A percentile compares a stretch with the other conserved stretches of the same genome.
These are phyloP conservation scores for Lodderomyces metapsilosis DNA, from an alignment of 1,139 yeast genomes.

Conservation along the genomic window DNA sequence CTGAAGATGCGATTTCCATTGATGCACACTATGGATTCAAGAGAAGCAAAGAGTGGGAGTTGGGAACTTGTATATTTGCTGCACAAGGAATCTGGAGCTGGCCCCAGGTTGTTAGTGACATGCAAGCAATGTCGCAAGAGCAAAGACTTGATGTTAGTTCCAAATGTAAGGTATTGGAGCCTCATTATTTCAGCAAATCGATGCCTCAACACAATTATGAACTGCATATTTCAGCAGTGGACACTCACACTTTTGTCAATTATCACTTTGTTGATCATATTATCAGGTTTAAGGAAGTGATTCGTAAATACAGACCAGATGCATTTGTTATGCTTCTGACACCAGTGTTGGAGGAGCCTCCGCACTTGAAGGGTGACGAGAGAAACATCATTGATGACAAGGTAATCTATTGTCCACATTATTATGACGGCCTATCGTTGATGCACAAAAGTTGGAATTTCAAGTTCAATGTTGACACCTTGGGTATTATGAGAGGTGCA, in stretches of 20 bases:
- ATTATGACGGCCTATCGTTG: conserved; percentile 88
- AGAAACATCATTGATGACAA: conserved; percentile 54
- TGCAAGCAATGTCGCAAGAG: conserved; percentile 19
- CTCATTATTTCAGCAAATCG: conserved; percentile 33
- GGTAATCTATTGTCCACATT: conserved; percentile 82
- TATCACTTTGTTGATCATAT: conserved; percentile 61
- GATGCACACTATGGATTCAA: conserved; percentile 72
- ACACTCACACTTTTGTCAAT: conserved; percentile 62
- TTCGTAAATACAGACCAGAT: conserved; percentile 46
- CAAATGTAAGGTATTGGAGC: conserved; percentile 27
- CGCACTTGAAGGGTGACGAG: conserved; percentile 53
- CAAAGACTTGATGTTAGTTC: conserved; percentile 38
- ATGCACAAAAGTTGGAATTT: conserved; percentile 86
- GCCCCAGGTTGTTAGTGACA: conserved; percentile 29
- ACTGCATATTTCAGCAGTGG: conserved; percentile 24
- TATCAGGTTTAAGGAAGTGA: conserved; percentile 42
- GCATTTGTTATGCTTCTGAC: conserved; percentile 72
- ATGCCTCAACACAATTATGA: conserved; percentile 14
- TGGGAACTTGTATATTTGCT: conserved; percentile 79
- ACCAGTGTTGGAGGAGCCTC: conserved; percentile 82
- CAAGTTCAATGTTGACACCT: conserved; percentile 77
- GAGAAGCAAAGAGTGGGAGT: conserved; percentile 61
- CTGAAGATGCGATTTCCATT: conserved; percentile 32
- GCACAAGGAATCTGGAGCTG: conserved; percentile 72
- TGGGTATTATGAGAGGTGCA: conserved; percentile 81